A percentile compares a stretch with the other conserved stretches of the same genome.
Conservation (phyloP, 2,329 filamentous ascomycete genomes). For the Fonsecaea pedrosoi region DNA sequence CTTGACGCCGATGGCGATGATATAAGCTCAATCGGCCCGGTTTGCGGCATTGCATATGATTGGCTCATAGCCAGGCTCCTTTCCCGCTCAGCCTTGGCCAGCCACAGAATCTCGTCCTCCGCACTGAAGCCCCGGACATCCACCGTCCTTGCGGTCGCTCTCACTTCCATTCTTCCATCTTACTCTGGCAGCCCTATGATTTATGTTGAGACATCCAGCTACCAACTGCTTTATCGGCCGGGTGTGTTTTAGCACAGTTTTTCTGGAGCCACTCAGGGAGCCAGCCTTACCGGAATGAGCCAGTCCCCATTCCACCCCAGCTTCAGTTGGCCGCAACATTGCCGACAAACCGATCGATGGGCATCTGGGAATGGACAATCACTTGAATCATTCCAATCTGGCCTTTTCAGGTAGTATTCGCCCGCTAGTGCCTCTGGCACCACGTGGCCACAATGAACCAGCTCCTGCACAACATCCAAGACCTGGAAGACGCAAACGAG, state of each 20-base stretch:
- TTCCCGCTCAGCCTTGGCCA: background rate
- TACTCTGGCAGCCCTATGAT: background rate
- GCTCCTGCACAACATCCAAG: background rate
- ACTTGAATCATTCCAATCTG: background rate
- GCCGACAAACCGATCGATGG: background rate
- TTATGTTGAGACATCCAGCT: background rate
- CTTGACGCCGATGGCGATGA: too few relatives aligned
- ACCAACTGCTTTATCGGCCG: background rate
- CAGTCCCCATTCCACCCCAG: background rate
- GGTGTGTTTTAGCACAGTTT: background rate
- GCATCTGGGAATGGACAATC: background rate
- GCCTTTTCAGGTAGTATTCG: background rate
- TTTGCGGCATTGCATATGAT: background rate
- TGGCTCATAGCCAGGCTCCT: background rate
- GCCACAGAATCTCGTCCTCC: background rate
- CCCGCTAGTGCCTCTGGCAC: background rate
- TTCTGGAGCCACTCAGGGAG: too few relatives aligned
- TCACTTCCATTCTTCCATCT: background rate
- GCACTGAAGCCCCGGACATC: background rate
- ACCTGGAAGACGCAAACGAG: slow-evolving; percentile 13
- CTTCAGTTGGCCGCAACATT: background rate
- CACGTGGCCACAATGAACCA: background rate
- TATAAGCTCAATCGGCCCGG: background rate
- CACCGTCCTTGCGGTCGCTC: background rate
- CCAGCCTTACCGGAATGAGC: background rate